Base-by-base conservation (phyloP, 345 rosid species). In the Theobroma cacao region DNA sequence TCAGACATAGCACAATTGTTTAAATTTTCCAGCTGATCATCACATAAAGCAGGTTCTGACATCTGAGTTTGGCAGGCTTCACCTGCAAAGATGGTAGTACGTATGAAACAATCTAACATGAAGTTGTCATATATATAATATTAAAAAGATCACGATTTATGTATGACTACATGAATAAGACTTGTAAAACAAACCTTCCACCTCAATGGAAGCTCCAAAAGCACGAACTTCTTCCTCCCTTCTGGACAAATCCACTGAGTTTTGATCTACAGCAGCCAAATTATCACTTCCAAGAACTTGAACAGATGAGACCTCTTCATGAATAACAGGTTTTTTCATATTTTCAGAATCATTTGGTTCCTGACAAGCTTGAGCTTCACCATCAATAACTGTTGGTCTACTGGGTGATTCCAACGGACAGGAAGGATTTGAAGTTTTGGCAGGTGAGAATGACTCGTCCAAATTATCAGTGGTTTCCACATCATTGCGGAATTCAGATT, bases 161-260 rank as follows among this genome's bases (percentile, higher is more conserved):
- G 78, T 65, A 40, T 41, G 77, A 67, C 3, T 26, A 71, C 69
- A 75, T 28, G 62, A 48, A 74, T 47, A 41, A 66, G 77, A 78
- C 80, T 73, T 24, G 50, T 70, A 20, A 71, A 79, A 82, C 89
- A 77, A 65, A 89, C 92, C 92, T 89, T 86, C 87, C 79, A 81
- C 81, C 82, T 81, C 82, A 76, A 80, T 33, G 30, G 80, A 74
- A 76, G 78, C 81, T 71, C 74, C 83, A 81, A 62, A 78, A 63
- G 73, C 43, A 68, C 47, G 78, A 33, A 75, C 65, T 33, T 34
- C 82, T 22, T 75, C 81, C 74, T 82, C 74, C 71, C 79, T 79
- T 58, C 26, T 48, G 41, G 69, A 68, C 56, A 41, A 58, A 75
- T 81, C 85, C 10, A 62, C 26, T 9, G 76, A 77, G 74, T 52